Evolutionary conservation across 805 yeast genomes (phyloP).

Genomic region (Komagataella kurtzmanii): DNA sequence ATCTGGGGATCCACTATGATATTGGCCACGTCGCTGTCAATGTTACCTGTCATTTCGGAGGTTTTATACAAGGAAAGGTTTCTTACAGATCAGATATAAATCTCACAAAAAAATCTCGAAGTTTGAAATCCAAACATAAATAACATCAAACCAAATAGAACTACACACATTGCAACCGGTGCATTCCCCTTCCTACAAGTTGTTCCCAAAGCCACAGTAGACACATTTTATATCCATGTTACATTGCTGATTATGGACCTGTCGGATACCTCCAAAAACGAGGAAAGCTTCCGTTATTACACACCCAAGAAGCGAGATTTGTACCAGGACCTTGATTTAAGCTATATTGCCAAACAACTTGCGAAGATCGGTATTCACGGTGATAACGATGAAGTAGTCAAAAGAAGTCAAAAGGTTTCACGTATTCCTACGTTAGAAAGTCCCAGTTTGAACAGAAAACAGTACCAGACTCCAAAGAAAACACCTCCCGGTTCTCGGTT

Average conservation of each 20-base stretch:
- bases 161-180: not conserved
- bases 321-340: not conserved
- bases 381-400: not conserved
- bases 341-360: not conserved
- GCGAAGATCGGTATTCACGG: not conserved
- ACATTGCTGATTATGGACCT: not conserved
- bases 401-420: not conserved
- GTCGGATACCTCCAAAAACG: not conserved
- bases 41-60: not conserved
- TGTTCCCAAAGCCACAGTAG: not conserved
- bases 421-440: not conserved
- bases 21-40: not conserved
- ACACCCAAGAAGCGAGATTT: not conserved
- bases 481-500: not conserved
- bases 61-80: not conserved
- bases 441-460: constrained; percentile 2
- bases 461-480: constrained; percentile 1
- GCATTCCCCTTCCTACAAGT: not conserved
- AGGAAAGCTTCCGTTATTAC: not conserved
- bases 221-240: not conserved
- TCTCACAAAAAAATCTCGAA: not conserved
- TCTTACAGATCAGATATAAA: not conserved
- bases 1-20: not conserved
- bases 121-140: not conserved
- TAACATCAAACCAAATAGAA: not conserved